Base-by-base conservation (phyloP, 129 eudicot species). In the Centella asiatica region DNA sequence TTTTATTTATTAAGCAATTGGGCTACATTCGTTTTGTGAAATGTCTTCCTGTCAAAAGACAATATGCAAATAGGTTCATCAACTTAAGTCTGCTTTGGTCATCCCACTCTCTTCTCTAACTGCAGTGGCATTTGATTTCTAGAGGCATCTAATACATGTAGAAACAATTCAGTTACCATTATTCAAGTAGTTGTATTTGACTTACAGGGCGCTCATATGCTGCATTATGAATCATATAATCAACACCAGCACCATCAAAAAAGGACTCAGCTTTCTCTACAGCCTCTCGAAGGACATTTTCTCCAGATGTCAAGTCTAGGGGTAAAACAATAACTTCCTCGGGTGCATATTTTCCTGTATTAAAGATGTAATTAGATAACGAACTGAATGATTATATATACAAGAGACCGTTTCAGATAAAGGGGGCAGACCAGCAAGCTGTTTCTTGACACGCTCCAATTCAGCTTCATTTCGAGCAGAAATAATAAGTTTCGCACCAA, bases 191-290 rank as follows among this genome's bases (percentile, higher is more conserved):
- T 34, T 66, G 29, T 22, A 62, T 36, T 44, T 3, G 1, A 80
- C 90, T 79, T 84, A 84, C 98, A 37, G 98, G 98, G 59, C 96
- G 95, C 45, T 87, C 98, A 68, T 48, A 84, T 44, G 98, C 98
- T 68, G 98, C 98, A 78, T 92, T 92, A 37, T 92, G 98, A 74
- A 92, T 77, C 80, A 92, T 65, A 74, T 81, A 87, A 76, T 92
- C 95, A 57, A 92, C 96, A 62, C 98, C 98, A 4, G 73, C 73
- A 25, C 83, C 87, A 32, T 66, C 80, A 47, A 92, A 92, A 45
- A 81, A 81, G n/a, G 90, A 70, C 68, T 77, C 95, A 18, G 95
- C 96, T 82, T 72, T 79, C 69, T 81, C 81, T 25, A 84, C 96
- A 53, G 80, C 94, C 60, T 75, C 83, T 40, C 45, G 67, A 37